Evolutionary conservation across 257 asterid genomes (phyloP), one percentile per base, ranked within the genome.

Genomic region (Solanum gracilifrons): DNA sequence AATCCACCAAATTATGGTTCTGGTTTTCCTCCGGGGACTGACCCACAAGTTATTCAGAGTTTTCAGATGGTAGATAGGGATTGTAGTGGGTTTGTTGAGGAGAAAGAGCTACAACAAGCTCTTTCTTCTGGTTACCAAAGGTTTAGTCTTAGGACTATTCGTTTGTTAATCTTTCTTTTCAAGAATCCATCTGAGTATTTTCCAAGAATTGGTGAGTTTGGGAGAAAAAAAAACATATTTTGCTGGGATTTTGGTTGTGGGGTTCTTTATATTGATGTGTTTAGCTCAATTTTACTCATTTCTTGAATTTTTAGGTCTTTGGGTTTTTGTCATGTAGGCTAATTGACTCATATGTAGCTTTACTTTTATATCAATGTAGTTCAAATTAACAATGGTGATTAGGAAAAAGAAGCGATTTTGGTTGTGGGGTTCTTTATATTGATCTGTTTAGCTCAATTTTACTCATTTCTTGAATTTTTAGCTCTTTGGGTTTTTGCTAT

Each of bases 1-100:
- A 16, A 31, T 77, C 18, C 84, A 1, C 60, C 69, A 9, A 83
- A 90, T 87, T 86, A 87, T 84, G 85, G 89, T 25, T 8, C 85
- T 46, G 6, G 1, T 71, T 96, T 95, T 87, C 98, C 98, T 1
- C 94, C 92, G 66, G 98, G 95, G 4, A 96, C 98, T 13, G 91
- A 93, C 85, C 98, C 98, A 88, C 98, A 94, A 85, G 93, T 94
- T 89, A 91, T 96, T 84, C 91, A 93, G 90, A 93, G 93, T 87
- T 96, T 94, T 86, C 96, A 94, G 91, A 93, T 92, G 98, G 99
- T 95, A 88, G 99, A 96, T 60, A 89, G 92, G 87, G 94, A 96
- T 85, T 90, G 85, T 32, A 94, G 95, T 88, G 99, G 98, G 33
- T 96, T 88, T 77, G 91, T 95, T 90, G 99, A 96, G 76, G 98